Conservation (phyloP, 2,329 filamentous ascomycete genomes). For the Penicillium oxalicum region DNA sequence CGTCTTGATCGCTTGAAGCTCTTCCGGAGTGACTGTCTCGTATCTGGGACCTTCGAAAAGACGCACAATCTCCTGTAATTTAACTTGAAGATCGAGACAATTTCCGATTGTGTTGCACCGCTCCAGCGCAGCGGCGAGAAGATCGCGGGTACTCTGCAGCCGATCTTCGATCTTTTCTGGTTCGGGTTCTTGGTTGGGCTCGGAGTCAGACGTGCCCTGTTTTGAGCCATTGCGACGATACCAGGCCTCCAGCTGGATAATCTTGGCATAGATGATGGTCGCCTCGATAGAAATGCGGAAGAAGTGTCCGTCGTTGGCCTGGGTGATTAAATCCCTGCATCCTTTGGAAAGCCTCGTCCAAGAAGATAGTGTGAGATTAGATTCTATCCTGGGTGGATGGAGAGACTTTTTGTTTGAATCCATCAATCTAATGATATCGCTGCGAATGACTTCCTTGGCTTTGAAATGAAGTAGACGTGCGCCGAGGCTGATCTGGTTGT, state of each 20-base stretch:
- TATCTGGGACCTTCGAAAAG: slow-evolving; percentile 5
- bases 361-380: not conserved
- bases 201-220: not conserved
- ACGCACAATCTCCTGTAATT: slow-evolving; percentile 2
- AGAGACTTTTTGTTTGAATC: not conserved
- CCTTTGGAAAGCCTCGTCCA: not conserved
- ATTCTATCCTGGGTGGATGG: not conserved
- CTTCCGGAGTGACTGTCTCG: slow-evolving; percentile 6
- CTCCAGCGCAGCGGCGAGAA: slow-evolving; percentile 1
- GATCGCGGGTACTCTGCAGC: not conserved
- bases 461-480: slow-evolving; percentile 5
- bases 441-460: not conserved
- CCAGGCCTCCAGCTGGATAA: slow-evolving; percentile 6
- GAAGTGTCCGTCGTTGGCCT: slow-evolving; percentile 5
- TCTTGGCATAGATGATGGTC: slow-evolving; percentile 7
- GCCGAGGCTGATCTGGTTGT: slow-evolving; percentile 7
- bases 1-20: slow-evolving; percentile 7
- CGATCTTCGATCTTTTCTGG: not conserved
- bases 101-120: slow-evolving; percentile 3
- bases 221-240: slow-evolving; percentile 2
- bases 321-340: slow-evolving; percentile 7
- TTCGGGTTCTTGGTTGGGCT: not conserved
- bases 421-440: not conserved
- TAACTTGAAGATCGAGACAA: slow-evolving; percentile 4
- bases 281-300: slow-evolving; percentile 8